phyloP scores from a whole-genome alignment of 257 asterid species.

The Echites panduratus region DNA sequence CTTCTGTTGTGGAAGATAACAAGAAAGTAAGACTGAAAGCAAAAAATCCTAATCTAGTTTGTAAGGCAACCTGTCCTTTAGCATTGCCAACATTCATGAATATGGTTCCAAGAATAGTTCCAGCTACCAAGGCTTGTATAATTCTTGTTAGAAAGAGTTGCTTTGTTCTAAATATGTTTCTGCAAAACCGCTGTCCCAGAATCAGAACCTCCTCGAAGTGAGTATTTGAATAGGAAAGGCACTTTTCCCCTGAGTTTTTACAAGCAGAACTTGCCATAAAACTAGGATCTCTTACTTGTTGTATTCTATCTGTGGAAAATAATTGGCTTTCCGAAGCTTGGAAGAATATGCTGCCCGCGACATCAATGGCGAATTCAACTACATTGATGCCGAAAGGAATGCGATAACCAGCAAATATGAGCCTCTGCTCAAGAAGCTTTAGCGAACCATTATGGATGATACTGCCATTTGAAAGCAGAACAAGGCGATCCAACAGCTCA shows the following conservation, averaged over 20 bases:
- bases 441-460: conserved; percentile 61
- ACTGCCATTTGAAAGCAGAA: conserved; percentile 55
- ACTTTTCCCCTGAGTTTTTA: conserved; percentile 1
- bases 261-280: conserved; percentile 2
- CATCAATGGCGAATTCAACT: conserved; percentile 73
- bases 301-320: conserved; percentile 2
- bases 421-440: conserved; percentile 39
- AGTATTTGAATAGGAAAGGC: conserved; percentile 37
- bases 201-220: conserved; percentile 39
- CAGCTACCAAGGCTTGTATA: conserved; percentile 53
- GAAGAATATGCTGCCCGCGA: conserved; percentile 20
- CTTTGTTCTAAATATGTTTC: conserved; percentile 67
- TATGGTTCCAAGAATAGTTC: conserved; percentile 58
- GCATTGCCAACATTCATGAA: conserved; percentile 55
- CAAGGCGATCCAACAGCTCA: conserved; percentile 56
- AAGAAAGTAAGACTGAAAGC: conserved; percentile 74
- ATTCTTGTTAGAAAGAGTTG: conserved; percentile 66
- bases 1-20: conserved; percentile 75
- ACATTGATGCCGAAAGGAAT: conserved; percentile 64
- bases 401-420: conserved; percentile 33
- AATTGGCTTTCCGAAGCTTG: conserved; percentile 25
- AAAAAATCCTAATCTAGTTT: conserved; percentile 71
- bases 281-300: conserved; percentile 5
- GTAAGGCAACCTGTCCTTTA: conserved; percentile 32
- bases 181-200: conserved; percentile 54